Percentiles rank a stretch among this genome's conserved stretches.
phyloP scores from a whole-genome alignment of 208 protist genomes.

The Porcisia hertigi region DNA sequence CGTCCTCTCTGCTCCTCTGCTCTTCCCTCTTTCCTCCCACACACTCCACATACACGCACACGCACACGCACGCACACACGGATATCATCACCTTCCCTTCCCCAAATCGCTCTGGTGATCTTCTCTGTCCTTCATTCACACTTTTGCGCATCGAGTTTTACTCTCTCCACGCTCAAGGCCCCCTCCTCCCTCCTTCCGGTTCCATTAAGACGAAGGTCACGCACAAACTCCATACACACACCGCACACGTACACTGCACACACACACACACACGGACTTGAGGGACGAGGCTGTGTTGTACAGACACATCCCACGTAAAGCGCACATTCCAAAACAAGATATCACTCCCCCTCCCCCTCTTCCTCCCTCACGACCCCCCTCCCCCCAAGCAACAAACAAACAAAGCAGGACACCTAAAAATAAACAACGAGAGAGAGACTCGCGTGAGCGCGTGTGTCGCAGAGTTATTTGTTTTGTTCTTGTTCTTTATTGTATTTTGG shows the following conservation, averaged over 20 bases:
- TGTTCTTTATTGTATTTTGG: no score
- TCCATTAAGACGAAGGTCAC: not conserved
- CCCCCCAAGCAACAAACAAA: not conserved
- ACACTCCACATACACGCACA: constrained; percentile 1
- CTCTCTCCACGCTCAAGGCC: no score
- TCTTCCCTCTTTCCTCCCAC: no score
- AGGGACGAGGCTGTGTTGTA: not conserved
- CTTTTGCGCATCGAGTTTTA: no score
- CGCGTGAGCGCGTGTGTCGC: not conserved
- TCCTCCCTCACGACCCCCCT: not conserved
- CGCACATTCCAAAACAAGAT: no score
- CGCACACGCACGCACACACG: constrained; percentile 8
- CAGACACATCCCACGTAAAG: not conserved
- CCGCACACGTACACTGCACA: not conserved
- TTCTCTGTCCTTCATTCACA: no score
- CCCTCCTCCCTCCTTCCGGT: no score
- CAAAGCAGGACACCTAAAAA: no score
- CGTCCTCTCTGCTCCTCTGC: no score
- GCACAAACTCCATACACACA: not conserved
- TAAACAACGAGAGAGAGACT: no score
- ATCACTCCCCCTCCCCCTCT: not conserved
- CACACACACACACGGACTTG: not conserved
- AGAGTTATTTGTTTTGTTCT: not conserved
- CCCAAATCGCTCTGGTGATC: no score
- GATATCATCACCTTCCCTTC: not conserved